Evolutionary conservation across 78 protist genomes (phyloP).

Genomic region (Pigoraptor vietnamica): DNA sequence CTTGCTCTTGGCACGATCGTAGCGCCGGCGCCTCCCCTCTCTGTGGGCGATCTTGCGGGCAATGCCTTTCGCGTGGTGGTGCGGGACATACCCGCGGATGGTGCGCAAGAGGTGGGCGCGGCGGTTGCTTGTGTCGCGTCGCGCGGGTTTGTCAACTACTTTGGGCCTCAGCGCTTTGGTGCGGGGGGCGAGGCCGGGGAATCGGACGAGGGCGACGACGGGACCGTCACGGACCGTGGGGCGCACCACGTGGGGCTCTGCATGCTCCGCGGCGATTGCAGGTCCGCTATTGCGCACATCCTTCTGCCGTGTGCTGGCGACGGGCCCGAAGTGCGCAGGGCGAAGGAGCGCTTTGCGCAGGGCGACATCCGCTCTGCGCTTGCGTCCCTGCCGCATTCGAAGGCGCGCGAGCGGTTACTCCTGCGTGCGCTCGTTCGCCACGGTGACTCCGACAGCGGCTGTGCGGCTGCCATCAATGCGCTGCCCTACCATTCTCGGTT

Average conservation of each 20-base stretch:
- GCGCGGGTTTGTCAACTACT: background rate
- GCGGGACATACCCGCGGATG: background rate
- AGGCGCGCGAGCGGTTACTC: background rate
- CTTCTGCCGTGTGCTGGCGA: background rate
- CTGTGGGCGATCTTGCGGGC: background rate
- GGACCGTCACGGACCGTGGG: background rate
- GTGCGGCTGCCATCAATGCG: background rate
- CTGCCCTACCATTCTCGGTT: background rate
- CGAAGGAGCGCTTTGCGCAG: background rate
- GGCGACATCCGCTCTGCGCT: background rate
- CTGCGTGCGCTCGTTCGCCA: background rate
- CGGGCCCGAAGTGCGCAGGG: background rate
- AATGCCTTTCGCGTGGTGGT: background rate
- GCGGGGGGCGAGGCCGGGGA: background rate
- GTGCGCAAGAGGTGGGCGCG: background rate
- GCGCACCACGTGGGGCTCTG: background rate
- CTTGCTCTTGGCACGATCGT: background rate
- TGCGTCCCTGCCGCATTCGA: background rate
- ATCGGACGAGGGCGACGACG: background rate
- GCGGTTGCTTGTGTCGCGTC: background rate
- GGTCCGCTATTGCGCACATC: background rate
- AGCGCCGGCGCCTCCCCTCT: background rate
- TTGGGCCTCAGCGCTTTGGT: background rate
- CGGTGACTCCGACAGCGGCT: background rate
- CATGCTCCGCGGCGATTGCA: background rate